Conservation (phyloP, 108 stramenopile genomes). For the Fistulifera pelliculosa region DNA sequence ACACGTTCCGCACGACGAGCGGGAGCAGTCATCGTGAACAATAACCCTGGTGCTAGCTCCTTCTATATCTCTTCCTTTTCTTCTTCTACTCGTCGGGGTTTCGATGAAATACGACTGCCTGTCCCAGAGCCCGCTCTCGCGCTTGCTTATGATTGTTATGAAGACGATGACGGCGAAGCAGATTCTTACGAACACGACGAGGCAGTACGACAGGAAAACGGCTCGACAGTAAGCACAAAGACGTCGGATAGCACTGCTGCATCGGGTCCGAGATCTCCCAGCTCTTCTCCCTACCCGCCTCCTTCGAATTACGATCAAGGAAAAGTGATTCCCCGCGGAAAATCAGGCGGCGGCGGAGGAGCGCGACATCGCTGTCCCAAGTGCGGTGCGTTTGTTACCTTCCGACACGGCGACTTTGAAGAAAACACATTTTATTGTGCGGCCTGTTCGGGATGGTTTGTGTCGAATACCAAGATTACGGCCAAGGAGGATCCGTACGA, state of each 20-base stretch:
- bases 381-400: slow-evolving; percentile 62
- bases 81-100: too few species aligned
- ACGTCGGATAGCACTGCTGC: slow-evolving; percentile 1
- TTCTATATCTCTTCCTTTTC: too few species aligned
- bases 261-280: slow-evolving; percentile 7
- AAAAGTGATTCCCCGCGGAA: slow-evolving; percentile 7
- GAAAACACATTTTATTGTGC: slow-evolving; percentile 82
- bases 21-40: too few species aligned
- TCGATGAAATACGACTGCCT: background rate
- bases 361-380: slow-evolving; percentile 61
- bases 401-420: slow-evolving; percentile 46
- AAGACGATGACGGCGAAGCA: slow-evolving; percentile 5
- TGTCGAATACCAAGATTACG: slow-evolving; percentile 11
- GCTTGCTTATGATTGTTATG: slow-evolving; percentile 12
- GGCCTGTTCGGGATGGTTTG: slow-evolving; percentile 80
- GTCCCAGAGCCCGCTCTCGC: slow-evolving; percentile 6
- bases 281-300: background rate
- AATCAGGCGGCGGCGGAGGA: slow-evolving; percentile 22
- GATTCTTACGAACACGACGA: slow-evolving; percentile 1
- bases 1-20: too few species aligned
- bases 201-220: background rate
- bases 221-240: background rate
- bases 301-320: slow-evolving; percentile 1
- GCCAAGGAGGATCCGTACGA: slow-evolving; percentile 7
- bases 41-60: too few species aligned